Base-by-base conservation (phyloP, 768 basidiomycete species). In the Inosperma sp. region DNA sequence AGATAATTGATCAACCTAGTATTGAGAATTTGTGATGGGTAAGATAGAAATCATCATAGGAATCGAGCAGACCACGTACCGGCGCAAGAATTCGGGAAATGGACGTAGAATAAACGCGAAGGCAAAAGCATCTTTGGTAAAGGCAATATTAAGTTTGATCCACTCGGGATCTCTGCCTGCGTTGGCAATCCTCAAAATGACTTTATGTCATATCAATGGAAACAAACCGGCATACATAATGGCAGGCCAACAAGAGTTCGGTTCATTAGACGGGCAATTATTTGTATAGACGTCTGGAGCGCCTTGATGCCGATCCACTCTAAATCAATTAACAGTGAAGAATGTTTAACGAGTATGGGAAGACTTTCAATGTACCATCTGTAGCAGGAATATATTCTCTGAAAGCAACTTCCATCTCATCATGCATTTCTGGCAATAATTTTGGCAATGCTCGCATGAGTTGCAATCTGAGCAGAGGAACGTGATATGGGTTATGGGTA, bases 311-410 rank as follows among this genome's bases (percentile, higher is more conserved):
- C n/a, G n/a, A n/a, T n/a, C n/a, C n/a, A n/a, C n/a, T n/a, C n/a
- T n/a, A n/a, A n/a, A n/a, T n/a, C n/a, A n/a, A n/a, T n/a, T n/a
- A n/a, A n/a, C n/a, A n/a, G n/a, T n/a, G n/a, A n/a, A n/a, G n/a
- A n/a, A n/a, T n/a, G n/a, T n/a, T n/a, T n/a, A n/a, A n/a, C n/a
- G n/a, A n/a, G n/a, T n/a, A n/a, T n/a, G n/a, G n/a, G n/a, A n/a
- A n/a, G n/a, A n/a, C n/a, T 63, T 52, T 0, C 62, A 58, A 3
- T 65, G 65, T 16, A 75, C 59, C 6, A 70, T 63, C 4, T 58
- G 47, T 7, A 67, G 49, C 26, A 73, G 72, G 47, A 66, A 72
- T 2, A 58, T 62, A 33, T 68, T 63, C 12, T 61, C 30, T 29
- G 56, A 21, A 19, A 63, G 39, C 12, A 61, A 57, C n/a, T n/a